Base-by-base conservation (phyloP, 2,329 filamentous ascomycete species). In the Fusarium concolor region DNA sequence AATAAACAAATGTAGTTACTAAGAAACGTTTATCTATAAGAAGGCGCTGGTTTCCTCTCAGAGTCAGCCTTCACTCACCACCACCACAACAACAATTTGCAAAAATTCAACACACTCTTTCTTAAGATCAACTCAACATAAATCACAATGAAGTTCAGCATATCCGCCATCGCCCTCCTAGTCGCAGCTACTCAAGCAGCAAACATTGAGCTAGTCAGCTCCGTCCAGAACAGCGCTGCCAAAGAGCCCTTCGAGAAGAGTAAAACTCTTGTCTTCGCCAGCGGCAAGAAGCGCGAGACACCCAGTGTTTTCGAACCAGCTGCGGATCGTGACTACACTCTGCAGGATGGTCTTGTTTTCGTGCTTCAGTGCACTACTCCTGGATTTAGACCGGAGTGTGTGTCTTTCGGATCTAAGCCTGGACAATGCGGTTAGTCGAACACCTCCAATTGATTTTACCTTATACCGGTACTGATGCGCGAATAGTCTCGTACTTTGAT, bases 221-320 rank as follows among this genome's bases (percentile, higher is more conserved):
- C 22, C 3, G 45, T 56, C 20, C 20, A 33, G 33, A 51, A 56
- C 35, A 56, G 53, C 24, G 53, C 53, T 20, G 53, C 53, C 9
- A 56, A 42, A 6, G 15, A 14, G 2, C 5, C 44, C 1, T 56
- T 56, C 17, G 35, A 51, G 14, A 33, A 56, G 6, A 56, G 53
- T n/a, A 51, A 29, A 18, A 41, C 45, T 3, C 35, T 51, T 3
- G 4, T 56, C 28, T 56, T 14, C 15, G 18, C 35, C 33, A 47
- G 24, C 29, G 3, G 3, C 31, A 29, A 17, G 3, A 56, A 56
- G 26, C 53, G 53, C 15, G 53, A 51, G 6, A 12, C 10, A 9
- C 53, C 26, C 7, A 51, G 14, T 18, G 44, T 33, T 31, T 56
- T 31, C 20, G 53, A 56, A 6, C 53, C 53, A 17, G 45, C 33